These are phyloP conservation scores for Nothophaeocryptopus gaeumannii DNA, from an alignment of 2,329 filamentous ascomycete species.

Conservation along the genomic window DNA sequence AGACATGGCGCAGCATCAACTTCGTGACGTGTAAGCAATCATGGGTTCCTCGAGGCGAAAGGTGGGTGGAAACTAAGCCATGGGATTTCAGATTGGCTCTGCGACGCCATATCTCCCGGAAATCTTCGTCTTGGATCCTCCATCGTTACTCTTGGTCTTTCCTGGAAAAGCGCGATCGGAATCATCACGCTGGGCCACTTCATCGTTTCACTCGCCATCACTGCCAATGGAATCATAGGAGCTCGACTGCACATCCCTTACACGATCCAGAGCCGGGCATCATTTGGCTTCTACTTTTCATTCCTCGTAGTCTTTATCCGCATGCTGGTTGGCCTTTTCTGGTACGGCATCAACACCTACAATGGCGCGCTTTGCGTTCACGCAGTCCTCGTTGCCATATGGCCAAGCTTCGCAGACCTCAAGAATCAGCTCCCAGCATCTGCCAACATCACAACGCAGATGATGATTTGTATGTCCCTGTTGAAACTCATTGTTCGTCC, in stretches of 20 bases:
- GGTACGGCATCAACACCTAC: slow-evolving; percentile 35
- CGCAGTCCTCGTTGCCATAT: slow-evolving; percentile 29
- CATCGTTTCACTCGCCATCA: slow-evolving; percentile 20
- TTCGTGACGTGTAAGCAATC: not conserved
- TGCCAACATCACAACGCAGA: slow-evolving; percentile 24
- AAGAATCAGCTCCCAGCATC: slow-evolving; percentile 19
- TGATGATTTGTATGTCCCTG: slow-evolving; percentile 13
- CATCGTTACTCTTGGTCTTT: slow-evolving; percentile 23
- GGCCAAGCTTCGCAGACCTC: slow-evolving; percentile 20
- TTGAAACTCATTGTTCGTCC: not conserved
- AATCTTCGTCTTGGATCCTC: slow-evolving; percentile 24
- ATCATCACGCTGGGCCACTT: slow-evolving; percentile 24
- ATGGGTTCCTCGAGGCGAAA: too few relatives aligned
- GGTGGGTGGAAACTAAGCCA: slow-evolving; percentile 1
- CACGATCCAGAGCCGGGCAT: slow-evolving; percentile 28
- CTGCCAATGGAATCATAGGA: slow-evolving; percentile 24
- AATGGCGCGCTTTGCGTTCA: slow-evolving; percentile 31
- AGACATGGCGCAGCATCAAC: slow-evolving; percentile 18
- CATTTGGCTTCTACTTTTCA: slow-evolving; percentile 30
- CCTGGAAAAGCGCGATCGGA: slow-evolving; percentile 21
- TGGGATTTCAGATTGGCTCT: slow-evolving; percentile 25
- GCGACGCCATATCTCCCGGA: slow-evolving; percentile 22
- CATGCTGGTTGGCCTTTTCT: slow-evolving; percentile 37
- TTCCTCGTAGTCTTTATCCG: slow-evolving; percentile 29
- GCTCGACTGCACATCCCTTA: slow-evolving; percentile 31